phyloP scores from a whole-genome alignment of 1,284 basidiomycete species.

The Pyrrhoderma noxium region DNA sequence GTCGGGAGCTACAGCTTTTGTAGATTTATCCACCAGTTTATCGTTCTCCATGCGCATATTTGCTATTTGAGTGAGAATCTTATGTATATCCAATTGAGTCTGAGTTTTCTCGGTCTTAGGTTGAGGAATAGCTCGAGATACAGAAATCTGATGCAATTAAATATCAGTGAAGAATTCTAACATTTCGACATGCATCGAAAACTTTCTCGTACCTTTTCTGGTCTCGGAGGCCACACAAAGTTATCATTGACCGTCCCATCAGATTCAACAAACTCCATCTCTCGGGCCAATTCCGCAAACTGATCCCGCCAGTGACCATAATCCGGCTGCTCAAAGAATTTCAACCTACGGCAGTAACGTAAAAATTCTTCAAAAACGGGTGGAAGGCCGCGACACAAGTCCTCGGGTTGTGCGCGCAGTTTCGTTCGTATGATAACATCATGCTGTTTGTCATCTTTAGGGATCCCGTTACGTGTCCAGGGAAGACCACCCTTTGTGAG shows the following conservation, averaged over 20 bases:
- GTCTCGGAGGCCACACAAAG: slow-evolving; percentile 62
- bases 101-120: background rate
- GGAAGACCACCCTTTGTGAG: slow-evolving; percentile 65
- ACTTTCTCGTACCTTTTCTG: slow-evolving; percentile 38
- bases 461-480: slow-evolving; percentile 71
- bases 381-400: slow-evolving; percentile 62
- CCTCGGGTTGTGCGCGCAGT: slow-evolving; percentile 47
- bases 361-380: slow-evolving; percentile 68
- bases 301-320: slow-evolving; percentile 54
- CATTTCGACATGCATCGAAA: too few species aligned
- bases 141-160: too few species aligned
- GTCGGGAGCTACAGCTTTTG: background rate
- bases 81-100: slow-evolving; percentile 4
- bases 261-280: slow-evolving; percentile 38
- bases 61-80: slow-evolving; percentile 9
- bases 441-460: slow-evolving; percentile 57
- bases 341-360: slow-evolving; percentile 57
- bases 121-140: background rate
- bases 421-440: slow-evolving; percentile 55
- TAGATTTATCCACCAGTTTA: background rate
- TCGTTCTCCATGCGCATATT: slow-evolving; percentile 11
- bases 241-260: slow-evolving; percentile 38
- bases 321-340: slow-evolving; percentile 59
- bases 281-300: slow-evolving; percentile 51
- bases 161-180: too few species aligned